phyloP scores from a whole-genome alignment of 768 basidiomycete genomes.

The Lentinula guzmanii region DNA sequence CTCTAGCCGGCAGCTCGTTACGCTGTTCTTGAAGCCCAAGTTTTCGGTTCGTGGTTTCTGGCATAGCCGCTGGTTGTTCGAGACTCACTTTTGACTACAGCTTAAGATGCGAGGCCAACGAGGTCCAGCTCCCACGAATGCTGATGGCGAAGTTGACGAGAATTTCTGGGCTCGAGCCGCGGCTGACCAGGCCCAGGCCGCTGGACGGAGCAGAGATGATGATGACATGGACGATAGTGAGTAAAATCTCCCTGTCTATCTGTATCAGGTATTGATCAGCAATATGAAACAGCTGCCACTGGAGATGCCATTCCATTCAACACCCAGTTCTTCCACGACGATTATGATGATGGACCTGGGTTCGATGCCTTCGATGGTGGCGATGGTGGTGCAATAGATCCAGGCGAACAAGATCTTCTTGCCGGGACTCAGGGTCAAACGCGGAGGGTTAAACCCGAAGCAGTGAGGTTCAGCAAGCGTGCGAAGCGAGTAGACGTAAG shows the following conservation, averaged over 20 bases:
- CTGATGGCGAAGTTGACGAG: slow-evolving; percentile 89
- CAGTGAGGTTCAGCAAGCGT: slow-evolving; percentile 89
- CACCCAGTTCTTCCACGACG: slow-evolving; percentile 96
- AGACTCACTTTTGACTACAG: slow-evolving; percentile 33
- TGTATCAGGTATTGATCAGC: background rate
- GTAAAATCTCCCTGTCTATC: slow-evolving; percentile 11
- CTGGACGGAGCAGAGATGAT: slow-evolving; percentile 43
- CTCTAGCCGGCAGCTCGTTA: slow-evolving; percentile 81
- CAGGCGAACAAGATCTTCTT: slow-evolving; percentile 82
- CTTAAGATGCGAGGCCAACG: slow-evolving; percentile 83
- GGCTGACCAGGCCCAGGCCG: slow-evolving; percentile 75
- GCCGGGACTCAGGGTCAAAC: slow-evolving; percentile 73
- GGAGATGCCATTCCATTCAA: slow-evolving; percentile 75
- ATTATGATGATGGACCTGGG: slow-evolving; percentile 45
- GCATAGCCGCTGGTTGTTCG: background rate
- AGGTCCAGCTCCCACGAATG: slow-evolving; percentile 48
- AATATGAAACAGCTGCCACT: slow-evolving; percentile 23
- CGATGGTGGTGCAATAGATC: slow-evolving; percentile 40
- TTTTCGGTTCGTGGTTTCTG: slow-evolving; percentile 64
- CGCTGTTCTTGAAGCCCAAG: slow-evolving; percentile 93
- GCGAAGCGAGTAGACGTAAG: slow-evolving; percentile 97
- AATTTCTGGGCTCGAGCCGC: slow-evolving; percentile 97
- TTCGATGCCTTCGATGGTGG: slow-evolving; percentile 37
- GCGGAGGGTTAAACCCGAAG: slow-evolving; percentile 78
- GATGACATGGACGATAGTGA: slow-evolving; percentile 61